A percentile compares a stretch with the other conserved stretches of the same genome.
Conservation (phyloP, 1,284 basidiomycete species). For the Leucocoprinus gongylophorus region DNA sequence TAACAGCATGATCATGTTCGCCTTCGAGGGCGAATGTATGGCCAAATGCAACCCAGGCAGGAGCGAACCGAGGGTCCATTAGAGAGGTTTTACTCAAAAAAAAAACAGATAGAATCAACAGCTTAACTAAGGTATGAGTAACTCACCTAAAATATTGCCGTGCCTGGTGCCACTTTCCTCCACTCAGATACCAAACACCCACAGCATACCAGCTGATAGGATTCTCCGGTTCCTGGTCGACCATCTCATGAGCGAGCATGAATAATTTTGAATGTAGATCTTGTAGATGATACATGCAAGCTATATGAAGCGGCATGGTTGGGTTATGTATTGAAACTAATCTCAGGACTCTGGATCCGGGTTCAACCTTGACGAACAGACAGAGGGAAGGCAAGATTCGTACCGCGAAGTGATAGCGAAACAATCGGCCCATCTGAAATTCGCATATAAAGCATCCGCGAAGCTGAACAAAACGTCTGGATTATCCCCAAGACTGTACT, state of each 20-base stretch:
- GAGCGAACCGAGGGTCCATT: slow-evolving; percentile 95
- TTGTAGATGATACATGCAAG: slow-evolving; percentile 94
- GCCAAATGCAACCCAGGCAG: slow-evolving; percentile 96
- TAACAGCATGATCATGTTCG: slow-evolving; percentile 97
- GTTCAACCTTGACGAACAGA: slow-evolving; percentile 7
- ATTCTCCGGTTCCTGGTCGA: slow-evolving; percentile 88
- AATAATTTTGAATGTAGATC: slow-evolving; percentile 91
- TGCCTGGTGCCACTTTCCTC: slow-evolving; percentile 81
- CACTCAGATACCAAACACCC: slow-evolving; percentile 92
- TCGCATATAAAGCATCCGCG: slow-evolving; percentile 85
- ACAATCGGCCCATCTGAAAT: slow-evolving; percentile 92
- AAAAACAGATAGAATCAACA: slow-evolving; percentile 1
- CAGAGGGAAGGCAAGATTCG: slow-evolving; percentile 2
- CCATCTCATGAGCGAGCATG: slow-evolving; percentile 92
- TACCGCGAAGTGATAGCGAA: slow-evolving; percentile 82
- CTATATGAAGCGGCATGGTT: slow-evolving; percentile 89
- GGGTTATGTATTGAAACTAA: slow-evolving; percentile 77
- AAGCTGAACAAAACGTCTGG: slow-evolving; percentile 89
- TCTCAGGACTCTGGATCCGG: slow-evolving; percentile 61
- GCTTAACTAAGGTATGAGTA: neutral
- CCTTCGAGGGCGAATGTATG: slow-evolving; percentile 97
- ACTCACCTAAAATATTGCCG: slow-evolving; percentile 85
- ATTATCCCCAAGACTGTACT: slow-evolving; percentile 80
- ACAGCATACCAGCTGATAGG: slow-evolving; percentile 98
- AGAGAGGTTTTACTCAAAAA: slow-evolving; percentile 79